A percentile compares a stretch with the other conserved stretches of the same genome.
phyloP scores from a whole-genome alignment of 2,329 filamentous ascomycete species.

The Talaromyces atroroseus region DNA sequence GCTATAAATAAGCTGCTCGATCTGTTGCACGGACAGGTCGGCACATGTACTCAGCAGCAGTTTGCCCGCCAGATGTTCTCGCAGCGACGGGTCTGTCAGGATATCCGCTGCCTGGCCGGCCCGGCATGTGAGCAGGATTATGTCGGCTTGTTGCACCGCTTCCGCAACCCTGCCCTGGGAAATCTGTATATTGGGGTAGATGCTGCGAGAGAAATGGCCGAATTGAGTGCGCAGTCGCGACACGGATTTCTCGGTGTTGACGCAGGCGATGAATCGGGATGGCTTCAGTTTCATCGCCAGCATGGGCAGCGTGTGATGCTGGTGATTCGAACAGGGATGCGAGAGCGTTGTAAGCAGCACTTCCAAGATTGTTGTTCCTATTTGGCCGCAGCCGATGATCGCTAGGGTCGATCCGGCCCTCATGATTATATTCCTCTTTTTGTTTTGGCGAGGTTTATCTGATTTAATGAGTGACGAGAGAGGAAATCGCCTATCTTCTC shows the following conservation, averaged over 20 bases:
- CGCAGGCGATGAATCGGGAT: constrained; percentile 11
- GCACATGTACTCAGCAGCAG: constrained; percentile 10
- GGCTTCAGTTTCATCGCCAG: constrained; percentile 11
- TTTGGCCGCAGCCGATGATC: constrained; percentile 11
- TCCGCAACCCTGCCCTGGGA: constrained; percentile 6
- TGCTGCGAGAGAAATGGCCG: constrained; percentile 8
- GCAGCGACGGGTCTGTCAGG: constrained; percentile 1
- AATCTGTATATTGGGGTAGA: constrained; percentile 11
- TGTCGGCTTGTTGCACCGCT: constrained; percentile 10
- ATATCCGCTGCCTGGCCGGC: constrained; percentile 3
- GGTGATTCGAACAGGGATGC: constrained; percentile 8
- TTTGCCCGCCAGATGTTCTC: constrained; percentile 3
- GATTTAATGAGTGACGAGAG: not conserved
- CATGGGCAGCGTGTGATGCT: constrained; percentile 7
- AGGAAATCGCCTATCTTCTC: not conserved
- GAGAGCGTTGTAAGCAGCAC: constrained; percentile 8
- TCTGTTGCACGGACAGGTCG: constrained; percentile 8
- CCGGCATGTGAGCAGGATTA: constrained; percentile 10
- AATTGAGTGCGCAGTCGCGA: constrained; percentile 10
- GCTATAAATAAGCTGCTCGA: constrained; percentile 10
- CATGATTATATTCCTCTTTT: not conserved
- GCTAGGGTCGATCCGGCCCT: constrained; percentile 9
- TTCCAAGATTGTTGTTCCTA: constrained; percentile 11
- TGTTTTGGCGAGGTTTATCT: not conserved
- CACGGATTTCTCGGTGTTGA: constrained; percentile 11